Evolutionary conservation across 2,329 filamentous ascomycete genomes (phyloP).

Genomic region (Pyricularia sp.): DNA sequence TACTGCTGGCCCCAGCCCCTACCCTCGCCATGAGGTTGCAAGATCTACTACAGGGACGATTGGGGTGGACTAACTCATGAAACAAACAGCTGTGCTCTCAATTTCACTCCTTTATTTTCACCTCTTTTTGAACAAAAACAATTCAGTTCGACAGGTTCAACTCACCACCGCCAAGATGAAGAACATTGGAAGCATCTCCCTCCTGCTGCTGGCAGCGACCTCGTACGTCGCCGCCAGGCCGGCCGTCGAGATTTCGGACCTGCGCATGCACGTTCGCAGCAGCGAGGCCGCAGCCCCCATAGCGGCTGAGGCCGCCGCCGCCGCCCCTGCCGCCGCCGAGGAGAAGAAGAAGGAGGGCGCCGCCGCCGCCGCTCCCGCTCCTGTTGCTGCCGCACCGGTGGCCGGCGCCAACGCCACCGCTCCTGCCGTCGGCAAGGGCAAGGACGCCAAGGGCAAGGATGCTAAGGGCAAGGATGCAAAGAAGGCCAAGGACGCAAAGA

Average conservation of each 20-base stretch:
- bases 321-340: not conserved
- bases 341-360: not conserved
- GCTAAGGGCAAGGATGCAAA: not conserved
- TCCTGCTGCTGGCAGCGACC: constrained; percentile 8
- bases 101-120: not conserved
- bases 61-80: not conserved
- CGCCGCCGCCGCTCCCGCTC: not conserved
- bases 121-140: no score
- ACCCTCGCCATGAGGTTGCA: not conserved
- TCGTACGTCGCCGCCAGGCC: constrained; percentile 8
- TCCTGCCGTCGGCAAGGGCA: not conserved
- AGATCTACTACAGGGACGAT: not conserved
- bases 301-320: not conserved
- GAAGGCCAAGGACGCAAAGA: not conserved
- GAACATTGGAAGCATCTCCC: constrained; percentile 8
- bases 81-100: not conserved
- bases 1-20: not conserved
- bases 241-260: not conserved
- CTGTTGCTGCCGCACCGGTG: no score
- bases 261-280: not conserved
- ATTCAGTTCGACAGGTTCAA: not conserved
- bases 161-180: constrained; percentile 7
- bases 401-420: not conserved
- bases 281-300: no score
- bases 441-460: not conserved